Evolutionary conservation across 2,329 filamentous ascomycete genomes (phyloP).

Genomic region (Sphaerulina vaccinii): DNA sequence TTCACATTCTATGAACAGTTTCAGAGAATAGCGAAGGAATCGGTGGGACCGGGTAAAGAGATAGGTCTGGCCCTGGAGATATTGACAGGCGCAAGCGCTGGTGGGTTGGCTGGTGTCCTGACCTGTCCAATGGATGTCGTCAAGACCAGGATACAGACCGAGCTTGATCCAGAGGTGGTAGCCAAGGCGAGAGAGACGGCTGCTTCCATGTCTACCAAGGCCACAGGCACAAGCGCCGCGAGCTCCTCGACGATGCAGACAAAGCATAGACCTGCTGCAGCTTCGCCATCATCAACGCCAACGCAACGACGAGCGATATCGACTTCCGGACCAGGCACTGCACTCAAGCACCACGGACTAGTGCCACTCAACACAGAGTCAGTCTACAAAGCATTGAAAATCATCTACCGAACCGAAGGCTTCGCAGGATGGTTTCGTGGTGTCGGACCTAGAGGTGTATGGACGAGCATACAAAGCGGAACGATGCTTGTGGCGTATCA

Average conservation of each 20-base stretch:
- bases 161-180: constrained; percentile 61
- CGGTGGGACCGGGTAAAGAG: constrained; percentile 69
- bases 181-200: constrained; percentile 31
- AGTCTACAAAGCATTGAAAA: constrained; percentile 74
- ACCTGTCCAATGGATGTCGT: constrained; percentile 97
- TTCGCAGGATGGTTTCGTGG: constrained; percentile 89
- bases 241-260: constrained; percentile 16
- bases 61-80: constrained; percentile 86
- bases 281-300: constrained; percentile 5
- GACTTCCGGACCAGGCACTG: constrained; percentile 83
- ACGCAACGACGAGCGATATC: constrained; percentile 61
- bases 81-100: constrained; percentile 82
- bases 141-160: constrained; percentile 94
- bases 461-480: constrained; percentile 96
- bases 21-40: constrained; percentile 74
- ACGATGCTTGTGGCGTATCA: constrained; percentile 98
- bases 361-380: constrained; percentile 85
- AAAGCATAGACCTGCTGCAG: constrained; percentile 19
- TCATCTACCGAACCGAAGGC: constrained; percentile 90
- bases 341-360: constrained; percentile 74
- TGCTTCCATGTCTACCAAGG: constrained; percentile 3
- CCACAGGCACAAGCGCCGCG: constrained; percentile 4
- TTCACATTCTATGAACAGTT: constrained; percentile 99
- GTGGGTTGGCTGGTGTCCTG: constrained; percentile 87
- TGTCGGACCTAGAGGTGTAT: constrained; percentile 86